Conservation (phyloP, 306 rosid genomes). For the Mimosa pudica region DNA sequence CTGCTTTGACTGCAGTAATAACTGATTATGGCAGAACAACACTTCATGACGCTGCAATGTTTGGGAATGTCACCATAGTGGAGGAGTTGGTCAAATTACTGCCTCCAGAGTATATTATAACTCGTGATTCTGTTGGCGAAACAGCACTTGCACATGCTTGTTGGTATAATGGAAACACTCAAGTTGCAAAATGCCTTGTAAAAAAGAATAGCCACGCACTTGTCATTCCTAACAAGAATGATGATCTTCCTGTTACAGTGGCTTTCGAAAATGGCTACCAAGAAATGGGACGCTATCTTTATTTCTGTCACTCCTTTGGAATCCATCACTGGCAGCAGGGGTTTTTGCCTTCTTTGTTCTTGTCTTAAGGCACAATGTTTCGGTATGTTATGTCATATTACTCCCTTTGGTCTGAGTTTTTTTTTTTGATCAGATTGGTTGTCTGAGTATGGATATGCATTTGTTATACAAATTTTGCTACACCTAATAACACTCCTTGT, state of each 20-base stretch:
- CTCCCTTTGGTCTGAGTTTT: too few species aligned
- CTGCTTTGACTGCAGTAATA: neutral
- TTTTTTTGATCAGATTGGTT: too few species aligned
- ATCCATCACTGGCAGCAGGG: neutral
- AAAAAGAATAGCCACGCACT: neutral
- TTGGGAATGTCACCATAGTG: neutral
- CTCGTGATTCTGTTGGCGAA: neutral
- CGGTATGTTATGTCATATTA: neutral
- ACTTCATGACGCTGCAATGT: neutral
- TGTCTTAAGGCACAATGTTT: neutral
- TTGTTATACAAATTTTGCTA: too few species aligned
- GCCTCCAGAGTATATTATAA: neutral
- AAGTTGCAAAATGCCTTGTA: neutral
- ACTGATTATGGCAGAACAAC: neutral
- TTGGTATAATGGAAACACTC: neutral
- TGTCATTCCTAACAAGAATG: neutral
- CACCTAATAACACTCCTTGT: too few species aligned
- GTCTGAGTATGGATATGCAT: too few species aligned
- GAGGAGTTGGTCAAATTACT: neutral
- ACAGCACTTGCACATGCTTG: neutral
- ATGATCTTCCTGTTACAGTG: neutral
- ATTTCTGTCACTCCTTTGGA: neutral
- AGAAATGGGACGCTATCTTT: slow-evolving; percentile 5
- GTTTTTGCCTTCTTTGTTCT: rapidly evolving
- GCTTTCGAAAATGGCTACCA: neutral